These are phyloP conservation scores for Handroanthus guayacan DNA, from an alignment of 257 asterid genomes.

Conservation along the genomic window DNA sequence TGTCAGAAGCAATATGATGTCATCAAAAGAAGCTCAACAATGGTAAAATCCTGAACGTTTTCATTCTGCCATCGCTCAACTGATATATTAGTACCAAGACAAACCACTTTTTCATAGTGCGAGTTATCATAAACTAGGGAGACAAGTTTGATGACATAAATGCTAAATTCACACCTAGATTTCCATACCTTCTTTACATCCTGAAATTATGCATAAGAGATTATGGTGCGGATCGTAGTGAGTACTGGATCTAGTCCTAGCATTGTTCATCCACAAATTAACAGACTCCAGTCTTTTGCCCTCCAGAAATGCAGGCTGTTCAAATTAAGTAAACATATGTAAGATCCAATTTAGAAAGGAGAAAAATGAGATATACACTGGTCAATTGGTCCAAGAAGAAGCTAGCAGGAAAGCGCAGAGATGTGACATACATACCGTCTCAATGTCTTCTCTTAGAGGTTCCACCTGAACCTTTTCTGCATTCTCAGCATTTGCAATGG, in stretches of 20 bases:
- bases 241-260: constrained; percentile 83
- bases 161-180: constrained; percentile 26
- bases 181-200: constrained; percentile 74
- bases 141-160: constrained; percentile 17
- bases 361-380: constrained; percentile 27
- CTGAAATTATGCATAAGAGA: constrained; percentile 78
- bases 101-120: too few species aligned
- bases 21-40: constrained; percentile 20
- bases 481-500: constrained; percentile 69
- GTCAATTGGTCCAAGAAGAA: constrained; percentile 12
- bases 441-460: constrained; percentile 78
- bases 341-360: constrained; percentile 21
- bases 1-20: constrained; percentile 27
- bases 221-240: constrained; percentile 96
- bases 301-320: constrained; percentile 82
- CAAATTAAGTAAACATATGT: constrained; percentile 30
- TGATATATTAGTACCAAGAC: neutral
- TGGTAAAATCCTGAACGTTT: constrained; percentile 15
- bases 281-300: constrained; percentile 67
- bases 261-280: constrained; percentile 95
- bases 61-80: constrained; percentile 12
- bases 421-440: constrained; percentile 51
- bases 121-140: constrained; percentile 4
- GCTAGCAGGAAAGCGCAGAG: constrained; percentile 30
- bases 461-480: constrained; percentile 79